Evolutionary conservation across 2,329 filamentous ascomycete species (phyloP).

Genomic region (Claviceps maximensis): DNA sequence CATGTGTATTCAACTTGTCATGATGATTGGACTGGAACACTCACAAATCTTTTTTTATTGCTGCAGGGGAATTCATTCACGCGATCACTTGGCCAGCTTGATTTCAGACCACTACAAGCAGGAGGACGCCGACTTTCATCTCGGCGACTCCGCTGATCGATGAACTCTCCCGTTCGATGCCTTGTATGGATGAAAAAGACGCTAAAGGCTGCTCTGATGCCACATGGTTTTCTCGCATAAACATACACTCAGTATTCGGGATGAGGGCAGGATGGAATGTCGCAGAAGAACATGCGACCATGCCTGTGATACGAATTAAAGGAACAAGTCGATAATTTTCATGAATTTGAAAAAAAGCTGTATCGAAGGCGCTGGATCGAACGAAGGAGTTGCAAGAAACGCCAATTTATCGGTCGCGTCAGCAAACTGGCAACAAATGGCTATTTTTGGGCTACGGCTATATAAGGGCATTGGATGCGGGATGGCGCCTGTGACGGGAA

Average conservation of each 20-base stretch:
- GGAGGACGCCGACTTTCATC: slow-evolving; percentile 54
- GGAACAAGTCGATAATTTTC: background rate
- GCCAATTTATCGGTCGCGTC: slow-evolving; percentile 9
- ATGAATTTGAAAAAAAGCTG: background rate
- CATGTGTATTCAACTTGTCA: slow-evolving; percentile 1
- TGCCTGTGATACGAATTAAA: background rate
- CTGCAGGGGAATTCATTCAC: slow-evolving; percentile 51
- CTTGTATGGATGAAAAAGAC: background rate
- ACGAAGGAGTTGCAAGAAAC: background rate
- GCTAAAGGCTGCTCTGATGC: background rate
- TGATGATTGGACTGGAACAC: background rate
- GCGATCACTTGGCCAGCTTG: slow-evolving; percentile 59
- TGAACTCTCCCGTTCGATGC: background rate
- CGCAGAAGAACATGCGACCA: background rate
- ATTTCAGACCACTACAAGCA: slow-evolving; percentile 64
- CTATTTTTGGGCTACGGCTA: background rate
- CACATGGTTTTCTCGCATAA: background rate
- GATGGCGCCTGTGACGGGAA: background rate
- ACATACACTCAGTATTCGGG: background rate
- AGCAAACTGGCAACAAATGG: slow-evolving; percentile 7
- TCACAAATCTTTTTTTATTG: background rate
- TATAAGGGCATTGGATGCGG: background rate
- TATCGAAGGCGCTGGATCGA: background rate
- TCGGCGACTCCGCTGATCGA: slow-evolving; percentile 24
- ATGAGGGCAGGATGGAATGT: background rate